Conservation (phyloP, 176 grass and related monocot species). For the Ananas comosus region DNA sequence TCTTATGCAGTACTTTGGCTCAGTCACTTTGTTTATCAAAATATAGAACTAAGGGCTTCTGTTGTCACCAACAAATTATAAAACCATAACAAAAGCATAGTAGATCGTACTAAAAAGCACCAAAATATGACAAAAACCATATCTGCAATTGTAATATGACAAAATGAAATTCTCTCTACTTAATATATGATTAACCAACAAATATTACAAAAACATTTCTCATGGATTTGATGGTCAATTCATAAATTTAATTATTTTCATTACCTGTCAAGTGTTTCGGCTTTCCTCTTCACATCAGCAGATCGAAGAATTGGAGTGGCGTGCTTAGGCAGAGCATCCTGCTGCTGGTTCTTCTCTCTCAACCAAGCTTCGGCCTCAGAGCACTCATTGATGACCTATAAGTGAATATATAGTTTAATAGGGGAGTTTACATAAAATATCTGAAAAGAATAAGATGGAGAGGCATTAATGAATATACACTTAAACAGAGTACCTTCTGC, state of each 20-base stretch:
- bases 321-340: slow-evolving; percentile 79
- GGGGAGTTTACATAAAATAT: not conserved
- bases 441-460: not conserved
- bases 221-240: slow-evolving; percentile 2
- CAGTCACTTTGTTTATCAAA: too few relatives aligned
- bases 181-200: not conserved
- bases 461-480: not conserved
- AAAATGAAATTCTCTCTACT: not conserved
- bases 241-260: slow-evolving; percentile 13
- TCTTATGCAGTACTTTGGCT: too few relatives aligned
- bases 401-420: not conserved
- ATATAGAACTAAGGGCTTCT: too few relatives aligned
- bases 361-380: slow-evolving; percentile 55
- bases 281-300: slow-evolving; percentile 57
- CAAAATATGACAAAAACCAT: too few relatives aligned
- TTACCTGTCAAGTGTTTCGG: slow-evolving; percentile 74
- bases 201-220: slow-evolving; percentile 3
- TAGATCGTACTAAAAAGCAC: too few relatives aligned
- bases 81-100: too few relatives aligned
- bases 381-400: slow-evolving; percentile 63
- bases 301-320: slow-evolving; percentile 49
- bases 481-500: slow-evolving; percentile 50
- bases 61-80: too few relatives aligned
- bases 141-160: too few relatives aligned
- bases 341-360: slow-evolving; percentile 56